These are phyloP conservation scores for Cyclotella baltica DNA, from an alignment of 108 stramenopile genomes.

Conservation along the genomic window DNA sequence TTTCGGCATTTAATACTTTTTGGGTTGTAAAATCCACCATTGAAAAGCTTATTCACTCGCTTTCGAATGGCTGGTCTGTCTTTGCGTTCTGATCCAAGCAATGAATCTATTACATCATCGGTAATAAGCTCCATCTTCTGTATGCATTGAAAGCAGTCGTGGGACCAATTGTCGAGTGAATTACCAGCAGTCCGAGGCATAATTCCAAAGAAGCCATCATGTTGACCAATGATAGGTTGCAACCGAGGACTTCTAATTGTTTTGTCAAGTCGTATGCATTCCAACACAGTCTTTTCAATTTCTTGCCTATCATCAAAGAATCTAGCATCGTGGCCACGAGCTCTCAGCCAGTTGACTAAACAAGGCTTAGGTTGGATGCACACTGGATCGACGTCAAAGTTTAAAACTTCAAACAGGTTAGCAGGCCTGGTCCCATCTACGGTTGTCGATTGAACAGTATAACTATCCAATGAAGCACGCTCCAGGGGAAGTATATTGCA, in stretches of 20 bases:
- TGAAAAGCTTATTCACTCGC: neutral
- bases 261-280: neutral
- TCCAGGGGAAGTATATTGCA: slow-evolving; percentile 2
- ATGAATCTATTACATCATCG: neutral
- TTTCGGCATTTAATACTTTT: neutral
- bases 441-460: neutral
- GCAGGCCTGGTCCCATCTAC: neutral
- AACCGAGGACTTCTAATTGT: neutral
- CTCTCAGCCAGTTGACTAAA: neutral
- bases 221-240: neutral
- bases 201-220: neutral
- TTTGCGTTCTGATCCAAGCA: neutral
- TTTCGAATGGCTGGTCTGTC: neutral
- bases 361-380: neutral
- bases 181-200: neutral
- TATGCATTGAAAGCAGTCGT: neutral
- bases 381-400: neutral
- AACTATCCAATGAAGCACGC: neutral
- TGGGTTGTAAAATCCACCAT: neutral
- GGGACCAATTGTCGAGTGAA: neutral
- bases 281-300: neutral
- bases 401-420: neutral
- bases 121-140: neutral
- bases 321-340: neutral
- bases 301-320: neutral